A percentile compares a stretch with the other conserved stretches of the same genome.
These are phyloP conservation scores for Colletotrichum liriopes DNA, from an alignment of 2,329 filamentous ascomycete species.

Conservation along the genomic window DNA sequence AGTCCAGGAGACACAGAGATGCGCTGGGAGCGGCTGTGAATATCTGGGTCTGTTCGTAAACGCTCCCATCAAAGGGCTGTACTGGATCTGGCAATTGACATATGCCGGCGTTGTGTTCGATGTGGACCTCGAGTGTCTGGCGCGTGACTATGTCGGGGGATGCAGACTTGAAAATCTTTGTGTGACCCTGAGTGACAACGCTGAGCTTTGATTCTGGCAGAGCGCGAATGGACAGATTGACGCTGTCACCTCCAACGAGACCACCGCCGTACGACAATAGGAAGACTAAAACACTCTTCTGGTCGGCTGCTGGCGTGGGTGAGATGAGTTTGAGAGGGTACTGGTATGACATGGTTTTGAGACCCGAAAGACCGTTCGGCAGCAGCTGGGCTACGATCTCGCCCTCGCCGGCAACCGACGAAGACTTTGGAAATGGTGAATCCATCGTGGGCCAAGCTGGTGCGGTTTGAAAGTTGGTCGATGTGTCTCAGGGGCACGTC, in stretches of 20 bases:
- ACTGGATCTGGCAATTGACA: conserved; percentile 90
- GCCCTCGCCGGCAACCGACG: conserved; percentile 84
- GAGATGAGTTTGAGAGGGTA: conserved; percentile 96
- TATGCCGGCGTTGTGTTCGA: conserved; percentile 68
- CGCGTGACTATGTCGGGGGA: conserved; percentile 69
- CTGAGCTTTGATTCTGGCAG: conserved; percentile 76
- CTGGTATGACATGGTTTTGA: conserved; percentile 86
- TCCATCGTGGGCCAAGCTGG: conserved; percentile 56
- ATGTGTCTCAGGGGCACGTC: not conserved
- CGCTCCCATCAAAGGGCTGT: conserved; percentile 88
- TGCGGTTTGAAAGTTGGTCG: not conserved
- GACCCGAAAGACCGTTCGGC: conserved; percentile 79
- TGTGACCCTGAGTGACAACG: conserved; percentile 83
- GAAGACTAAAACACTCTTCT: conserved; percentile 84
- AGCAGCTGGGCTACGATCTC: conserved; percentile 81
- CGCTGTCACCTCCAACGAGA: conserved; percentile 87
- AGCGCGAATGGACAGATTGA: conserved; percentile 80
- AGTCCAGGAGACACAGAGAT: conserved; percentile 88
- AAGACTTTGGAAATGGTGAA: conserved; percentile 84
- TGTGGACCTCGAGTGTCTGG: conserved; percentile 68
- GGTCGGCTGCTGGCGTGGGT: conserved; percentile 76
- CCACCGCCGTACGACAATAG: conserved; percentile 95
- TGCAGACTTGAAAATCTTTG: conserved; percentile 92
- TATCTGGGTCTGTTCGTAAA: conserved; percentile 87
- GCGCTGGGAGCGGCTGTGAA: conserved; percentile 74